These are phyloP conservation scores for Prinsepia uniflora DNA, from an alignment of 306 rosid species.

Conservation along the genomic window DNA sequence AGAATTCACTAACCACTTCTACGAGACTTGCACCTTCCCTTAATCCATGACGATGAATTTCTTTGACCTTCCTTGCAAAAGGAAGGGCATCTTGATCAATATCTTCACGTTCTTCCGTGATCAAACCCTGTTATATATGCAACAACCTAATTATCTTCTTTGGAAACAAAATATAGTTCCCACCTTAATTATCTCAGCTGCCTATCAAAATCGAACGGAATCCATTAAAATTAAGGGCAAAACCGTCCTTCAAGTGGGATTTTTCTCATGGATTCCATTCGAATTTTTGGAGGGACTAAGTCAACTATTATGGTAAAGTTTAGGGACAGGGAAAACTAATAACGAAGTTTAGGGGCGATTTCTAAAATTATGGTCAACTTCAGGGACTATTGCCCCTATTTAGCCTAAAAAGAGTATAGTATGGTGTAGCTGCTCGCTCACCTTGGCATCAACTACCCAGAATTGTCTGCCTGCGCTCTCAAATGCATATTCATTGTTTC, in stretches of 20 bases:
- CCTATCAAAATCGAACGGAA: background rate
- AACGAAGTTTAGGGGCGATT: no score
- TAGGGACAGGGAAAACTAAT: no score
- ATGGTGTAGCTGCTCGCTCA: conserved; percentile 29
- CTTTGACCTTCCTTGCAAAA: conserved; percentile 80
- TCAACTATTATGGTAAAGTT: no score
- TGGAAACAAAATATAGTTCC: conserved; percentile 11
- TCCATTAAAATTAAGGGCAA: no score
- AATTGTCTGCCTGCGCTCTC: conserved; percentile 87
- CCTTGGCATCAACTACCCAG: conserved; percentile 98
- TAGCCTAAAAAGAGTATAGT: background rate
- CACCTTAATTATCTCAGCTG: conserved; percentile 15
- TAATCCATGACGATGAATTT: conserved; percentile 83
- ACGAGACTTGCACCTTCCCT: conserved; percentile 90
- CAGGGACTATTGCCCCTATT: no score
- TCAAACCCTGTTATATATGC: conserved; percentile 64
- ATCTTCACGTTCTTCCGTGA: conserved; percentile 78
- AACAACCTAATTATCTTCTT: conserved; percentile 16
- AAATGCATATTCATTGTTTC: conserved; percentile 81
- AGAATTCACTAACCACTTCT: conserved; percentile 79
- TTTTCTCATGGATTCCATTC: no score
- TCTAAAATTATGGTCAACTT: no score
- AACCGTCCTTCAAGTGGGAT: no score
- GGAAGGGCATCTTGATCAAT: conserved; percentile 87
- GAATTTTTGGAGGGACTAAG: no score